These are phyloP conservation scores for Paraphoma sp. DNA, from an alignment of 2,329 filamentous ascomycete genomes.

Conservation along the genomic window DNA sequence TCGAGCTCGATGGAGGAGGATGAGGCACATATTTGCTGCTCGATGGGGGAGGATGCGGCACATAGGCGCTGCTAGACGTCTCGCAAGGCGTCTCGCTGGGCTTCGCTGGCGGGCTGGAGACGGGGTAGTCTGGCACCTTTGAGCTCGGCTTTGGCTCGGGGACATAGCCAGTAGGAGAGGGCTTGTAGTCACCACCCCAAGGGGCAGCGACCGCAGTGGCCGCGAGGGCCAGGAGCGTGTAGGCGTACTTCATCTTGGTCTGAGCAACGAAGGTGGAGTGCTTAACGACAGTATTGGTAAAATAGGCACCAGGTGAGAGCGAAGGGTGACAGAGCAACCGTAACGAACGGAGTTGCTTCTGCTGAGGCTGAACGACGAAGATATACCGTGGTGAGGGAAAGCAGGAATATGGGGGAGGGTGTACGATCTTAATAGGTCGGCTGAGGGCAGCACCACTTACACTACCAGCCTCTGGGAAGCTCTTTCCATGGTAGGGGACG, in stretches of 20 bases:
- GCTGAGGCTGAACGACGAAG: constrained; percentile 20
- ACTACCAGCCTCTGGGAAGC: constrained; percentile 23
- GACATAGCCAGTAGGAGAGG: constrained; percentile 1
- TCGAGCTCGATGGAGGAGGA: not conserved
- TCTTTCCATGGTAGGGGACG: constrained; percentile 23
- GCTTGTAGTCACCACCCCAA: constrained; percentile 5
- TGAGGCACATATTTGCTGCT: not conserved
- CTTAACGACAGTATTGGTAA: constrained; percentile 15
- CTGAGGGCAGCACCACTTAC: constrained; percentile 19
- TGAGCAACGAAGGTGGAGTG: constrained; percentile 14
- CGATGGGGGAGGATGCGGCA: too few relatives aligned
- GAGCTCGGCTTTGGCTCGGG: constrained; percentile 1
- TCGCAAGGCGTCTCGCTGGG: not conserved
- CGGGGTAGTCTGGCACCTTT: not conserved
- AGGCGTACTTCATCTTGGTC: constrained; percentile 40
- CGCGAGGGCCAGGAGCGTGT: constrained; percentile 40
- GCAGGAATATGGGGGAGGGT: constrained; percentile 16
- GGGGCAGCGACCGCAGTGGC: constrained; percentile 35
- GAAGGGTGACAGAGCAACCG: constrained; percentile 42
- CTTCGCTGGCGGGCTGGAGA: not conserved
- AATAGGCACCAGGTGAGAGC: constrained; percentile 29
- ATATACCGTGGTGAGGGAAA: constrained; percentile 21
- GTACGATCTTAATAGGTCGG: constrained; percentile 33
- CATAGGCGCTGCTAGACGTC: too few relatives aligned
- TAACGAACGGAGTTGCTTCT: constrained; percentile 47